Evolutionary conservation across 176 grass and related monocot genomes (phyloP).

Genomic region (Ensete ventricosum): DNA sequence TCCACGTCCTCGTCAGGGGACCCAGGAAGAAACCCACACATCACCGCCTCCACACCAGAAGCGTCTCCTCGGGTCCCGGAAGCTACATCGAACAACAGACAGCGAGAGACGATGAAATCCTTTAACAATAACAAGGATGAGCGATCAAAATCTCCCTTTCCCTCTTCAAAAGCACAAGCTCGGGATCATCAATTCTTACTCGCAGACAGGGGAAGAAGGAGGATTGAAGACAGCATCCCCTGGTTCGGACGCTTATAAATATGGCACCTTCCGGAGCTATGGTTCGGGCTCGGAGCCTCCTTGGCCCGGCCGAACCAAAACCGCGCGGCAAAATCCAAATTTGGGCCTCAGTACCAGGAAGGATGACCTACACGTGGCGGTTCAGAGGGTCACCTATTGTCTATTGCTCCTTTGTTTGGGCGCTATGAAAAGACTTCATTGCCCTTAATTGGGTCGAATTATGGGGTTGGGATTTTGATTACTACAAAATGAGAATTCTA

Average conservation of each 20-base stretch:
- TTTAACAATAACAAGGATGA: background rate
- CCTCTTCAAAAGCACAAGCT: background rate
- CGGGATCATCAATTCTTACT: background rate
- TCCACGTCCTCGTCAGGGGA: background rate
- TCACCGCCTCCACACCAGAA: background rate
- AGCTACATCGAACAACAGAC: background rate
- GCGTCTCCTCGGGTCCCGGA: background rate
- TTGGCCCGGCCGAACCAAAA: background rate
- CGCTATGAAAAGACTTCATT: background rate
- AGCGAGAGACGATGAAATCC: no score
- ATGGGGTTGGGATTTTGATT: background rate
- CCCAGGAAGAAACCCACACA: background rate
- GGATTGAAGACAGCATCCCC: background rate
- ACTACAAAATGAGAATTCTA: background rate
- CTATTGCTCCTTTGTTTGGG: background rate
- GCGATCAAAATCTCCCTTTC: background rate
- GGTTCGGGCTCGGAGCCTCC: background rate
- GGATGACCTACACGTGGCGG: constrained; percentile 10
- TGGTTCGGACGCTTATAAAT: background rate
- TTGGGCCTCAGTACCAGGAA: background rate
- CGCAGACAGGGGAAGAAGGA: background rate
- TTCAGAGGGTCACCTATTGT: background rate
- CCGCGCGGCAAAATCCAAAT: constrained; percentile 29
- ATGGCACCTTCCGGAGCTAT: background rate
- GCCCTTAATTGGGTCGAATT: background rate